Evolutionary conservation across 2,329 filamentous ascomycete species (phyloP).

Genomic region (Trichophyton schoenleinii): DNA sequence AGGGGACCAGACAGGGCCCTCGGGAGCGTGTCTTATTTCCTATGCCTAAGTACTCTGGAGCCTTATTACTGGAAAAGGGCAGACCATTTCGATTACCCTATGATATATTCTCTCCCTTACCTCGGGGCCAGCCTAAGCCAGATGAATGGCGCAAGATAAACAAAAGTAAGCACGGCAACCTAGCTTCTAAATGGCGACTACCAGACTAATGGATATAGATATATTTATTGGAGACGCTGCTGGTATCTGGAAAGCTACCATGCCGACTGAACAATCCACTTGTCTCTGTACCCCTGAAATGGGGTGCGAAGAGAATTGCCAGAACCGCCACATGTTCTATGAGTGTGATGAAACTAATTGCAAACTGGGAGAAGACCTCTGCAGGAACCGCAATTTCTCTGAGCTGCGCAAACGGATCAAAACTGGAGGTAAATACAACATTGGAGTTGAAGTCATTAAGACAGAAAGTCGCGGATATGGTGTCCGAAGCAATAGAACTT

Average conservation of each 20-base stretch:
- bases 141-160: slow-evolving; percentile 87
- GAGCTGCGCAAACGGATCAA: slow-evolving; percentile 62
- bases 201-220: slow-evolving; percentile 42
- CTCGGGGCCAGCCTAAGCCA: slow-evolving; percentile 76
- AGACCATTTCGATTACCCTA: slow-evolving; percentile 81
- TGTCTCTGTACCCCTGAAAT: slow-evolving; percentile 67
- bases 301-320: slow-evolving; percentile 78
- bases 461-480: slow-evolving; percentile 80
- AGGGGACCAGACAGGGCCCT: slow-evolving; percentile 18
- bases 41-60: slow-evolving; percentile 64
- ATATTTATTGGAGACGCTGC: slow-evolving; percentile 78
- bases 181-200: neutral
- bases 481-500: slow-evolving; percentile 78
- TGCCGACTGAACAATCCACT: slow-evolving; percentile 59
- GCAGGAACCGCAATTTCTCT: slow-evolving; percentile 79
- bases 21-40: slow-evolving; percentile 44
- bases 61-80: slow-evolving; percentile 56
- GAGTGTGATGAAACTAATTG: slow-evolving; percentile 91
- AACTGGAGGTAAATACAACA: slow-evolving; percentile 70
- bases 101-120: slow-evolving; percentile 77
- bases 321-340: slow-evolving; percentile 94
- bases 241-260: slow-evolving; percentile 67
- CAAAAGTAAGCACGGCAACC: slow-evolving; percentile 54
- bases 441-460: slow-evolving; percentile 91
- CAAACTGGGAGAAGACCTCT: slow-evolving; percentile 58